phyloP scores from a whole-genome alignment of 1,284 basidiomycete species.

The Ceratobasidium sp. region DNA sequence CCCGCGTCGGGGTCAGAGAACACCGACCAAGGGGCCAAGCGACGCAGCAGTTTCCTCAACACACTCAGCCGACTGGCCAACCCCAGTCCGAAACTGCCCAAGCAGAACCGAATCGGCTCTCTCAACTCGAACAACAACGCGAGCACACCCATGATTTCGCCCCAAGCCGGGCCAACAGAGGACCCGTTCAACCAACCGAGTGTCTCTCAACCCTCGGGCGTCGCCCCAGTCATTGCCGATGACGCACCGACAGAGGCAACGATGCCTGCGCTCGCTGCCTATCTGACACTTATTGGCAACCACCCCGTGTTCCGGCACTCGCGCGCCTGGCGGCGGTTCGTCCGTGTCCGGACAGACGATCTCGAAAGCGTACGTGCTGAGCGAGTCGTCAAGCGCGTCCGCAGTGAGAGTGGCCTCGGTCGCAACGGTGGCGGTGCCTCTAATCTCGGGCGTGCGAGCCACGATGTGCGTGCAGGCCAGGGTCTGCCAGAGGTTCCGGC shows the following conservation, averaged over 20 bases:
- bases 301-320: conserved; percentile 65
- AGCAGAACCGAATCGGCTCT: conserved; percentile 1
- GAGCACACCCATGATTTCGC: conserved; percentile 51
- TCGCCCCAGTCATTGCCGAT: neutral
- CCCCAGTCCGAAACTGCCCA: conserved; percentile 46
- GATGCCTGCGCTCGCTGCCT: conserved; percentile 75
- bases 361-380: conserved; percentile 85
- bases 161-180: conserved; percentile 61
- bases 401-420: conserved; percentile 62
- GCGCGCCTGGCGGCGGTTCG: conserved; percentile 84
- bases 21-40: conserved; percentile 64
- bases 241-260: conserved; percentile 47
- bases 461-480: conserved; percentile 41
- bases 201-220: conserved; percentile 14
- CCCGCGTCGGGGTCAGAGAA: conserved; percentile 58
- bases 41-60: conserved; percentile 80
- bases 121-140: conserved; percentile 45
- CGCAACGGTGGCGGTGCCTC: conserved; percentile 47
- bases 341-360: conserved; percentile 83
- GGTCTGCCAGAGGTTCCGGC: conserved; percentile 33
- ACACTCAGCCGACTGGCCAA: conserved; percentile 70
- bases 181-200: conserved; percentile 51
- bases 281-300: conserved; percentile 81
- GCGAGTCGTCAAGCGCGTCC: conserved; percentile 83
- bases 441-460: neutral